Evolutionary conservation across 2,329 filamentous ascomycete species (phyloP).

Genomic region (Aspergillus fischeri): DNA sequence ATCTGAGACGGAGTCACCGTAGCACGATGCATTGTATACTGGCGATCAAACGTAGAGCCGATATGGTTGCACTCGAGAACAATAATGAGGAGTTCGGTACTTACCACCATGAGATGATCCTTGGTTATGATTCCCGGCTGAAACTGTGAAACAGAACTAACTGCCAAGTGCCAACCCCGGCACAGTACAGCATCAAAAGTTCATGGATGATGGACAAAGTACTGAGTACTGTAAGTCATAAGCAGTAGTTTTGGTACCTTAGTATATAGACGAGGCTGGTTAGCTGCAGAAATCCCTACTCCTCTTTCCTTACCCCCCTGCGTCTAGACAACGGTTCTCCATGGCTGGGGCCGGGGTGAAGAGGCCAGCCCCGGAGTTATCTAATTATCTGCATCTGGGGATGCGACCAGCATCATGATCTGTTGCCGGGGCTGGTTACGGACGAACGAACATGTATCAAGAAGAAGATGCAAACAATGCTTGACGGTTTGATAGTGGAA

Average conservation of each 20-base stretch:
- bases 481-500: background rate
- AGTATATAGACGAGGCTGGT: background rate
- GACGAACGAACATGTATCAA: background rate
- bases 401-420: background rate
- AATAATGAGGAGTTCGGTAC: too few relatives aligned
- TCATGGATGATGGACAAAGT: background rate
- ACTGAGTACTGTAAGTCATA: background rate
- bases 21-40: too few relatives aligned
- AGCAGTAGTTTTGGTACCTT: too few relatives aligned
- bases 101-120: background rate
- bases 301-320: background rate
- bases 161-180: too few relatives aligned
- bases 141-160: background rate
- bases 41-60: too few relatives aligned
- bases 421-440: background rate
- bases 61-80: too few relatives aligned
- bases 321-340: background rate
- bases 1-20: too few relatives aligned
- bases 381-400: background rate
- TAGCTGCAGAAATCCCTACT: background rate
- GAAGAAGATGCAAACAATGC: background rate
- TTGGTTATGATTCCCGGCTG: background rate
- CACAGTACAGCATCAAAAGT: background rate
- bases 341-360: background rate
- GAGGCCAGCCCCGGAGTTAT: background rate